phyloP scores from a whole-genome alignment of 1,284 basidiomycete species.

The Rhodotorula glutinis region DNA sequence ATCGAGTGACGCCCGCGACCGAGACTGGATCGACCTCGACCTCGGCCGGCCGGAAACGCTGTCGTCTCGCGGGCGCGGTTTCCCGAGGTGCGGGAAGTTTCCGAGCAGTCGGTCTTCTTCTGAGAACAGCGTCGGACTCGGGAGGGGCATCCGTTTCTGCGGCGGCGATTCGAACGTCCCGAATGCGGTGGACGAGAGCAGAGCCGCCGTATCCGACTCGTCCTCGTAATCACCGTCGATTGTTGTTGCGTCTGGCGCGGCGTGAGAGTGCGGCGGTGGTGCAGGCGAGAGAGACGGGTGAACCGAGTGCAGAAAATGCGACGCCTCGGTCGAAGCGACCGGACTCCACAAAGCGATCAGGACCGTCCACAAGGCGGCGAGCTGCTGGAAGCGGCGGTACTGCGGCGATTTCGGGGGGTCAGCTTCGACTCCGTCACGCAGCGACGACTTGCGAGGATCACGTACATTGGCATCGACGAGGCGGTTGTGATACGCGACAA shows the following conservation, averaged over 20 bases:
- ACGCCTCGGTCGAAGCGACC: slow-evolving; percentile 48
- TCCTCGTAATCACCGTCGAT: background rate
- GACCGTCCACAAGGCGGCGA: slow-evolving; percentile 82
- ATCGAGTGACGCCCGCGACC: background rate
- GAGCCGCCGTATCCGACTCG: background rate
- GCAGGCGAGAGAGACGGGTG: slow-evolving; percentile 9
- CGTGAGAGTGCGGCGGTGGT: background rate
- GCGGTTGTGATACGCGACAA: slow-evolving; percentile 68
- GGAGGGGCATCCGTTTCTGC: background rate
- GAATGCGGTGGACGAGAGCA: background rate
- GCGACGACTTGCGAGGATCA: too few species aligned
- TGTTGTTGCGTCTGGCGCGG: background rate
- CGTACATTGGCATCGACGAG: slow-evolving; percentile 64
- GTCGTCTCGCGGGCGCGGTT: background rate
- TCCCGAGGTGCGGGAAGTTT: slow-evolving; percentile 7
- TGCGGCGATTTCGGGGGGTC: slow-evolving; percentile 45
- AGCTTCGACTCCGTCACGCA: background rate
- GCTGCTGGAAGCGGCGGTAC: slow-evolving; percentile 65
- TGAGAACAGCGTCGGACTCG: slow-evolving; percentile 21
- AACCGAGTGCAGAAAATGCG: slow-evolving; percentile 17
- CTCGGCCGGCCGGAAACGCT: slow-evolving; percentile 1
- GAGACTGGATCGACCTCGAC: background rate
- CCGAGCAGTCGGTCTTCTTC: slow-evolving; percentile 28
- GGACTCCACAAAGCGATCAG: slow-evolving; percentile 87
- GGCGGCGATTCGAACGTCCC: background rate